These are phyloP conservation scores for Stephania japonica DNA, from an alignment of 164 flowering plant genomes.

Conservation along the genomic window DNA sequence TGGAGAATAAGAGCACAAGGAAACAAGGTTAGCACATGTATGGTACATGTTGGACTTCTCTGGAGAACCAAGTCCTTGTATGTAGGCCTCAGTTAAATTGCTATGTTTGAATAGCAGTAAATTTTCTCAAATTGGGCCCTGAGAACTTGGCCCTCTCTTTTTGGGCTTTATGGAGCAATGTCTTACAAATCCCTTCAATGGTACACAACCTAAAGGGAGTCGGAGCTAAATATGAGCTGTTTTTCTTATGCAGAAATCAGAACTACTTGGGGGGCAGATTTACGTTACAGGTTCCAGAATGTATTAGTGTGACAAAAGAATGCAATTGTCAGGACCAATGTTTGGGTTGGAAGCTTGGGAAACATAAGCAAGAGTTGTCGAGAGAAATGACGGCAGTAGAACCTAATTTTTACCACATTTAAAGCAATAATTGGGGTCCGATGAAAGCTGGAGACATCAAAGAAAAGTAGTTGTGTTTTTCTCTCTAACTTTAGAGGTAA, in stretches of 20 bases:
- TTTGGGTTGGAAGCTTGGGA: constrained; percentile 1
- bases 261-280: neutral
- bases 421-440: neutral
- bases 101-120: too few relatives aligned
- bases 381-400: neutral
- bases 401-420: neutral
- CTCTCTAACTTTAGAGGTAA: neutral
- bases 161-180: too few relatives aligned
- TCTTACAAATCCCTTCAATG: too few relatives aligned
- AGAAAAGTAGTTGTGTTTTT: constrained; percentile 1
- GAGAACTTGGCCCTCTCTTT: too few relatives aligned
- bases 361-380: neutral
- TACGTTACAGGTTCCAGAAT: neutral
- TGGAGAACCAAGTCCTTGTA: too few relatives aligned
- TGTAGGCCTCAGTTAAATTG: too few relatives aligned
- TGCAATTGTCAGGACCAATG: neutral
- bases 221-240: too few relatives aligned
- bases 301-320: neutral
- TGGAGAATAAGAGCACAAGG: neutral
- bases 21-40: too few relatives aligned
- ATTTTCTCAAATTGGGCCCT: too few relatives aligned
- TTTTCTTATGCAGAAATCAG: neutral
- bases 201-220: too few relatives aligned
- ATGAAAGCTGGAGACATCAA: neutral
- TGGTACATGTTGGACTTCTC: too few relatives aligned